Evolutionary conservation across 2,329 filamentous ascomycete species (phyloP).

Genomic region (Rhynchosporium secalis): DNA sequence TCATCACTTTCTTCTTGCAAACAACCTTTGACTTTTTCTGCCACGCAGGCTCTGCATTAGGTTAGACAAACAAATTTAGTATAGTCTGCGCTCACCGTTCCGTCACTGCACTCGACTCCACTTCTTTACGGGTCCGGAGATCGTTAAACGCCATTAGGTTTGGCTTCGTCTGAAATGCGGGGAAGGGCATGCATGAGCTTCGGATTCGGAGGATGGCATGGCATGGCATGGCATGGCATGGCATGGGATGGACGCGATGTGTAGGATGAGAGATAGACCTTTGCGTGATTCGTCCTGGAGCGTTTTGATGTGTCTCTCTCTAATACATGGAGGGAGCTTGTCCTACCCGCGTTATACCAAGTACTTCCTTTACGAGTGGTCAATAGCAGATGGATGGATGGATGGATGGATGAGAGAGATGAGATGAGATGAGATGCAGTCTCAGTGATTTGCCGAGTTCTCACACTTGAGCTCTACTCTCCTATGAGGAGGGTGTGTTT

Average conservation of each 20-base stretch:
- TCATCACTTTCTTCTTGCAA: conserved; percentile 1
- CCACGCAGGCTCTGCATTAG: background rate
- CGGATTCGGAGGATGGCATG: background rate
- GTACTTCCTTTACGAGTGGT: too few relatives aligned
- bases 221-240: background rate
- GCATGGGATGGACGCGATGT: background rate
- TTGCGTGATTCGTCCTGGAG: background rate
- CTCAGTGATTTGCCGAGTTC: background rate
- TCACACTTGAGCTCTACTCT: background rate
- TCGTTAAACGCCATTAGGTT: background rate
- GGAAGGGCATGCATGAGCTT: background rate
- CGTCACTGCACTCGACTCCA: background rate
- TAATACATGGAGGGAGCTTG: too few relatives aligned
- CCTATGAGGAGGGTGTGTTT: background rate
- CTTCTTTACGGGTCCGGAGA: background rate
- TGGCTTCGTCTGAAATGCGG: background rate
- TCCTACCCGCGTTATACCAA: too few relatives aligned
- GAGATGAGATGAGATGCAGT: too few relatives aligned
- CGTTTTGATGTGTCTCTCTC: too few relatives aligned
- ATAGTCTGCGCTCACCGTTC: background rate
- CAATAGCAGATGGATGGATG: too few relatives aligned
- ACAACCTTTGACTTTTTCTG: background rate
- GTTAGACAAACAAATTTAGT: background rate
- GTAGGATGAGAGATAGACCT: too few relatives aligned
- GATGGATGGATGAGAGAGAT: too few relatives aligned